These are phyloP conservation scores for Quercus cerris DNA, from an alignment of 306 rosid species.

Conservation along the genomic window DNA sequence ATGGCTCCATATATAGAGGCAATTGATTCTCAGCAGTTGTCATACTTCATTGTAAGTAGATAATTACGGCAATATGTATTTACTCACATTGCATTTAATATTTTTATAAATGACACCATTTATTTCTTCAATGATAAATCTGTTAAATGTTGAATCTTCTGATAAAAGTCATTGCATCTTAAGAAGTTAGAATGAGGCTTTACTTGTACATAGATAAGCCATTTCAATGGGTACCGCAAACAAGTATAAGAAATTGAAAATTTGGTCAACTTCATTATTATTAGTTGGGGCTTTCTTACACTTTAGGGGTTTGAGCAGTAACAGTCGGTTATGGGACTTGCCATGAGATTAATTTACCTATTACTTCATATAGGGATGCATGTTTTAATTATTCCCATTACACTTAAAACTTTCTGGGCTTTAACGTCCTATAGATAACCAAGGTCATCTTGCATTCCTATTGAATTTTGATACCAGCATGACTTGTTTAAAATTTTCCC, in stretches of 20 bases:
- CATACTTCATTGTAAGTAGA: constrained; percentile 60
- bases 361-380: background rate
- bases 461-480: background rate
- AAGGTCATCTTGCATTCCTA: background rate
- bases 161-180: background rate
- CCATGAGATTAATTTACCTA: background rate
- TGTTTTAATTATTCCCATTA: background rate
- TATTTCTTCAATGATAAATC: background rate
- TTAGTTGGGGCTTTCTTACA: background rate
- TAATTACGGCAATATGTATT: background rate
- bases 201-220: too few species aligned
- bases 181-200: too few species aligned
- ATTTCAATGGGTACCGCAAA: background rate
- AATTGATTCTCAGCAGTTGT: constrained; percentile 66
- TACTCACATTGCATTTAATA: background rate
- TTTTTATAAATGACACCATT: background rate
- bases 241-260: background rate
- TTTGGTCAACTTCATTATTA: background rate
- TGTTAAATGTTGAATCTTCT: background rate
- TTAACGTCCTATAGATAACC: background rate
- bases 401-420: too few species aligned
- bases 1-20: constrained; percentile 99
- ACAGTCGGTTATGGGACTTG: background rate
- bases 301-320: background rate
- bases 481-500: constrained; percentile 11